These are phyloP conservation scores for Trypanosoma lewisi DNA, from an alignment of 208 protist species.

Conservation along the genomic window DNA sequence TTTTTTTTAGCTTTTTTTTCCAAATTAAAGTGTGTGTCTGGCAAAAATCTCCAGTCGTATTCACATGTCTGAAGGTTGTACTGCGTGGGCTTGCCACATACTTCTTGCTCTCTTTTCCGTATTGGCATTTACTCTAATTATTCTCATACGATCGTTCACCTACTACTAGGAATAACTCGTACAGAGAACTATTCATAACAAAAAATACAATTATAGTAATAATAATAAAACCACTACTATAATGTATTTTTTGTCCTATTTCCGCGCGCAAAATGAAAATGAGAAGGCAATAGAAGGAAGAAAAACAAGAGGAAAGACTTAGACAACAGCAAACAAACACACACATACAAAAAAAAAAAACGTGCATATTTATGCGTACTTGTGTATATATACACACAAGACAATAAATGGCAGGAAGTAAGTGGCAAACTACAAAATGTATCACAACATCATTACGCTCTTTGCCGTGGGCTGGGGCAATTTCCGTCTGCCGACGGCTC, in stretches of 20 bases:
- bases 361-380: too few species aligned
- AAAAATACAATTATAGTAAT: slow-evolving; percentile 6
- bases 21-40: slow-evolving; percentile 46
- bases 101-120: slow-evolving; percentile 49
- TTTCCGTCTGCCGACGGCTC: slow-evolving; percentile 18
- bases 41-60: slow-evolving; percentile 72
- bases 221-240: too few species aligned
- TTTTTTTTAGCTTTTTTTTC: not conserved
- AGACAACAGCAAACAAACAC: too few species aligned
- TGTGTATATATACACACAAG: too few species aligned
- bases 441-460: slow-evolving; percentile 12
- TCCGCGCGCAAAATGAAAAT: too few species aligned
- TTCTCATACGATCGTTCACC: not conserved
- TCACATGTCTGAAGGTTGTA: slow-evolving; percentile 76
- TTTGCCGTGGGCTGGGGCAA: slow-evolving; percentile 31
- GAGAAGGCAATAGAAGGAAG: too few species aligned
- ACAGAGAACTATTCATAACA: not conserved
- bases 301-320: too few species aligned
- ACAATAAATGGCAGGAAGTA: slow-evolving; percentile 11
- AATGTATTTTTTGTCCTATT: too few species aligned
- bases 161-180: not conserved
- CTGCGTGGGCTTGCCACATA: slow-evolving; percentile 77
- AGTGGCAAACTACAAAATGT: too few species aligned
- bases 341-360: too few species aligned
- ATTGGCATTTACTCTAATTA: not conserved